Evolutionary conservation across 2,329 filamentous ascomycete genomes (phyloP).

Genomic region (Cladosporium colombiae): DNA sequence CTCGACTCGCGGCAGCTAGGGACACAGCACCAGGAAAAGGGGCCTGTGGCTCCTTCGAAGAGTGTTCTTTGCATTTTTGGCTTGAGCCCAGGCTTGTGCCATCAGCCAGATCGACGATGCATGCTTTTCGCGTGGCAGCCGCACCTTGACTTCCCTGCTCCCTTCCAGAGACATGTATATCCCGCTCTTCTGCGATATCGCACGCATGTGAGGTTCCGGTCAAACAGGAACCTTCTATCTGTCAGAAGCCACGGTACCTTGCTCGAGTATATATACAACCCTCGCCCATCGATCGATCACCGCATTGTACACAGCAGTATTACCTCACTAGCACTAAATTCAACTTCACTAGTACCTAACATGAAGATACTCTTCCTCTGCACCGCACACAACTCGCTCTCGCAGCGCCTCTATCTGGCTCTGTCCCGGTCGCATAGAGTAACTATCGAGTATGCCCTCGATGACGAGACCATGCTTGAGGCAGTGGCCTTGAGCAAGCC

Average conservation of each 20-base stretch:
- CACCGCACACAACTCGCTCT: conserved; percentile 49
- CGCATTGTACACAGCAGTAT: background rate
- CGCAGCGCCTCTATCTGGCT: conserved; percentile 43
- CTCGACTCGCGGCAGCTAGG: background rate
- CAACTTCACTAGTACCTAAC: conserved; percentile 1
- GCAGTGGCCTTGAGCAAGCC: conserved; percentile 42
- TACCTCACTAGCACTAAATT: background rate
- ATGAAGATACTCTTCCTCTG: conserved; percentile 49
- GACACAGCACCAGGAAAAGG: background rate
- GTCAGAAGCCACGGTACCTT: background rate
- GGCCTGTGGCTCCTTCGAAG: background rate
- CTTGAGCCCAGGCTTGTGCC: background rate
- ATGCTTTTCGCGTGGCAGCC: background rate
- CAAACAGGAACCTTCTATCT: background rate
- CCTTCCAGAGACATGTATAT: background rate
- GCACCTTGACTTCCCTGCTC: background rate
- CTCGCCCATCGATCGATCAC: background rate
- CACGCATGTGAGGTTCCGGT: background rate
- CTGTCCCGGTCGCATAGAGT: conserved; percentile 41
- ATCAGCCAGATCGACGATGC: conserved; percentile 3
- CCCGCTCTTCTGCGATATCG: background rate
- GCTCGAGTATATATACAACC: conserved; percentile 1
- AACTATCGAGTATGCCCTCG: conserved; percentile 44
- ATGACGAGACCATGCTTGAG: conserved; percentile 39
- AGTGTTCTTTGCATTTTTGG: background rate